Conservation (phyloP, 345 rosid species). For the Cardamine occulta region DNA sequence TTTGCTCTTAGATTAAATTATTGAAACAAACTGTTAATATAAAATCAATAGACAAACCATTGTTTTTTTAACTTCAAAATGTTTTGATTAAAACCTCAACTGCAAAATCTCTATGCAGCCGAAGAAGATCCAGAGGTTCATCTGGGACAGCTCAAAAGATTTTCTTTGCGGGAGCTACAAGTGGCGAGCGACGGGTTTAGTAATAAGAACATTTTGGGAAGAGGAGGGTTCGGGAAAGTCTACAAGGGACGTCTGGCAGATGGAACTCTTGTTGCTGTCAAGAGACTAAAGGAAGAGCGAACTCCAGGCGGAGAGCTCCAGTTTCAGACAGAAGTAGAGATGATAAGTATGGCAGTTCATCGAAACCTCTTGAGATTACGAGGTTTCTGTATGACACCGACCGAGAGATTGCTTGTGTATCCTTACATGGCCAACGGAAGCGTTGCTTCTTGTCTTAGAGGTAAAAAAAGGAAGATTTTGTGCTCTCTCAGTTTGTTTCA, state of each 20-base stretch:
- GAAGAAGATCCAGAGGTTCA: conserved; percentile 99
- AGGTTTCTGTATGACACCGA: conserved; percentile 98
- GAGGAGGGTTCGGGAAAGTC: conserved; percentile 99
- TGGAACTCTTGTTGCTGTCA: conserved; percentile 92
- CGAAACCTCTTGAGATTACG: conserved; percentile 87
- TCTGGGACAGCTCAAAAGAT: conserved; percentile 94
- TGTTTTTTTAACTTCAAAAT: background rate
- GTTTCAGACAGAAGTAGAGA: conserved; percentile 98
- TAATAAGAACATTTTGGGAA: conserved; percentile 89
- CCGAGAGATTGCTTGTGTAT: conserved; percentile 88
- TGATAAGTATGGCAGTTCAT: conserved; percentile 99
- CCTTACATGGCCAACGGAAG: conserved; percentile 99
- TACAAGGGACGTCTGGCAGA: conserved; percentile 93
- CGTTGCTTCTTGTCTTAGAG: conserved; percentile 96
- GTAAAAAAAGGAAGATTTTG: conserved; percentile 38
- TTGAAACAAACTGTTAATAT: background rate
- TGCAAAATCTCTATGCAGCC: conserved; percentile 54
- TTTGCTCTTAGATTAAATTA: background rate
- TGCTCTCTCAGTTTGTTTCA: background rate
- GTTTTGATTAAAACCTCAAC: background rate
- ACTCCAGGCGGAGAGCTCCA: conserved; percentile 98
- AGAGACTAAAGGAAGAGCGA: conserved; percentile 95
- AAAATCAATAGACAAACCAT: background rate
- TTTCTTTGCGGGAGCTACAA: conserved; percentile 90
- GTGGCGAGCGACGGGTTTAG: conserved; percentile 95